These are phyloP conservation scores for Cadophora gregata DNA, from an alignment of 2,329 filamentous ascomycete genomes.

Conservation along the genomic window DNA sequence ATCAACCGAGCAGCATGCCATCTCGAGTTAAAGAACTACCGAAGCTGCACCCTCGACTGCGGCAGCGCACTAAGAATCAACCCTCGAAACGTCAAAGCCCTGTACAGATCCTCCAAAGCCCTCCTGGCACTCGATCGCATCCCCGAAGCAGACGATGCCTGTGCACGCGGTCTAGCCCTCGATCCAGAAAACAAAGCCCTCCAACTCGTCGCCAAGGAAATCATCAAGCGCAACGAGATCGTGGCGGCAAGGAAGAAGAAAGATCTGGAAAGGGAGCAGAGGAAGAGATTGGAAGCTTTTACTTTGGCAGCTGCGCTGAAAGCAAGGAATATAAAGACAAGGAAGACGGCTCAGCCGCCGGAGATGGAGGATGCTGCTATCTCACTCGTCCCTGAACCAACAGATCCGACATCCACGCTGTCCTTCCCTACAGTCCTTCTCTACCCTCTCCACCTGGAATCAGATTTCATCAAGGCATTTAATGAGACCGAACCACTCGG, in stretches of 20 bases:
- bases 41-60: conserved; percentile 85
- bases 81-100: conserved; percentile 83
- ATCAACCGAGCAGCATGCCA: conserved; percentile 91
- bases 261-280: conserved; percentile 62
- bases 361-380: conserved; percentile 87
- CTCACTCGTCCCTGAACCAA: conserved; percentile 71
- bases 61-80: conserved; percentile 80
- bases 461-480: conserved; percentile 90
- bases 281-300: conserved; percentile 59
- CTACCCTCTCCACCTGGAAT: conserved; percentile 82
- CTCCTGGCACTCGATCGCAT: conserved; percentile 81
- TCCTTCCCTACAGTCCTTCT: conserved; percentile 81
- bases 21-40: conserved; percentile 86
- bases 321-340: conserved; percentile 72
- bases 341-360: conserved; percentile 73
- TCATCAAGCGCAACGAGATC: conserved; percentile 62
- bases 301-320: conserved; percentile 70
- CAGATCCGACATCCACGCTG: conserved; percentile 74
- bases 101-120: conserved; percentile 82
- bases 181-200: conserved; percentile 75
- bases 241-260: conserved; percentile 61
- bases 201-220: conserved; percentile 64
- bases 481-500: conserved; percentile 75
- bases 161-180: conserved; percentile 73
- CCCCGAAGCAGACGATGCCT: conserved; percentile 80